These are phyloP conservation scores for Curvularia verruculosa DNA, from an alignment of 2,329 filamentous ascomycete genomes.

Conservation along the genomic window DNA sequence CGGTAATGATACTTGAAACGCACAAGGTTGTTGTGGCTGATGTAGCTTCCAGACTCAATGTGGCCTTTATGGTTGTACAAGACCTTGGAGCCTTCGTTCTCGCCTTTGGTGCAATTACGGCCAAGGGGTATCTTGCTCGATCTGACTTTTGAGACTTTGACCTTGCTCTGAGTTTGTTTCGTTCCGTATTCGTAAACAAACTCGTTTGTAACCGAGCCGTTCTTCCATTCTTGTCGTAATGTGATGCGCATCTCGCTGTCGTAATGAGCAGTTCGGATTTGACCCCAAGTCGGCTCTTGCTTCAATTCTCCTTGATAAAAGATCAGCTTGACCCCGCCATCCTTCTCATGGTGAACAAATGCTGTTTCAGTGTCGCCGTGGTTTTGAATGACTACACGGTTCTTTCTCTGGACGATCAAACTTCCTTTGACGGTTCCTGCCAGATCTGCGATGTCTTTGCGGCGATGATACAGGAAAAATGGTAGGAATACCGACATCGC, in stretches of 20 bases:
- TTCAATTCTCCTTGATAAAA: constrained; percentile 50
- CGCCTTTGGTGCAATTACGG: constrained; percentile 56
- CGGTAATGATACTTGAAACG: constrained; percentile 63
- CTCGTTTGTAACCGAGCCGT: constrained; percentile 53
- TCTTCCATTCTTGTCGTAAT: constrained; percentile 54
- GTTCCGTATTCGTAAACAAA: constrained; percentile 57
- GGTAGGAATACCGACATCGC: constrained; percentile 54
- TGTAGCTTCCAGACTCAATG: constrained; percentile 60
- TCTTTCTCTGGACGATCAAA: constrained; percentile 55
- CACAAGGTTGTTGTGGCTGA: constrained; percentile 59
- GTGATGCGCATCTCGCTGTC: constrained; percentile 54
- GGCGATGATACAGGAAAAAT: constrained; percentile 58
- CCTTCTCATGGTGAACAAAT: constrained; percentile 52
- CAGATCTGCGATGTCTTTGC: constrained; percentile 55
- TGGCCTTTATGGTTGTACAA: constrained; percentile 61
- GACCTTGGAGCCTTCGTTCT: constrained; percentile 55
- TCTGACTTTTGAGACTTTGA: constrained; percentile 48
- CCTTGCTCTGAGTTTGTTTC: constrained; percentile 37
- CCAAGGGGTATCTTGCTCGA: constrained; percentile 47
- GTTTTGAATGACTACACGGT: constrained; percentile 55
- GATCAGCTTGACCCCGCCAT: constrained; percentile 47
- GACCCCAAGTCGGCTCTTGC: constrained; percentile 52
- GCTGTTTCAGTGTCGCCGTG: constrained; percentile 58
- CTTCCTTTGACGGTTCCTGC: constrained; percentile 59
- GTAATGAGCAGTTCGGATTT: constrained; percentile 58